Evolutionary conservation across 306 rosid species (phyloP).

Genomic region (Oxytropis ochrocephala): DNA sequence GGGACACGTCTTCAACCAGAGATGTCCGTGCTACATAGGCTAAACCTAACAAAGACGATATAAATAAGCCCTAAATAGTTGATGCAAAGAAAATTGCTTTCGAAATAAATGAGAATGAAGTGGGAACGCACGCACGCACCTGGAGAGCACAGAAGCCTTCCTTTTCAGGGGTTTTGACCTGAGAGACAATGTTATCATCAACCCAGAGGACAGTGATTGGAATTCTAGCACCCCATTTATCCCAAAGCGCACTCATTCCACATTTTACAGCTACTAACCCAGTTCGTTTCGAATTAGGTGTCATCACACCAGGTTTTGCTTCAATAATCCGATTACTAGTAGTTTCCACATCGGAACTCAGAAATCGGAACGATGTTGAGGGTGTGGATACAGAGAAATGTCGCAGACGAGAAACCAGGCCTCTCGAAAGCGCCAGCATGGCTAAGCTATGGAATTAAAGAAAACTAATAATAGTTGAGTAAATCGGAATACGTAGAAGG

Average conservation of each 20-base stretch:
- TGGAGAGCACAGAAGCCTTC: constrained; percentile 73
- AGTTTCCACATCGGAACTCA: constrained; percentile 42
- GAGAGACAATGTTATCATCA: constrained; percentile 91
- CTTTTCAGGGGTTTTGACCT: constrained; percentile 78
- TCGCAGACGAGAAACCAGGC: constrained; percentile 57
- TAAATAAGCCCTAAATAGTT: too few species aligned
- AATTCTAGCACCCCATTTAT: constrained; percentile 93
- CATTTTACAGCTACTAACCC: constrained; percentile 84
- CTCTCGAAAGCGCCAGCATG: constrained; percentile 68
- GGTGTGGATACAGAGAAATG: constrained; percentile 18
- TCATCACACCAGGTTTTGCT: constrained; percentile 50
- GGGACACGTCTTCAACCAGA: too few species aligned
- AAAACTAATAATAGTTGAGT: background rate
- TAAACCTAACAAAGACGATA: too few species aligned
- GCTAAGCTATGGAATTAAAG: constrained; percentile 7
- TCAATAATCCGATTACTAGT: constrained; percentile 35
- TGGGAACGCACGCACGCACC: constrained; percentile 31
- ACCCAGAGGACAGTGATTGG: constrained; percentile 86
- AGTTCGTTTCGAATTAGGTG: constrained; percentile 58
- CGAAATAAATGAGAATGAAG: background rate
- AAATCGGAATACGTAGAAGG: background rate
- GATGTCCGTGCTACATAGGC: too few species aligned
- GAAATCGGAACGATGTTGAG: background rate
- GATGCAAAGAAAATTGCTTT: too few species aligned
- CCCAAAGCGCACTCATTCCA: constrained; percentile 96